A percentile compares a stretch with the other conserved stretches of the same genome.
Evolutionary conservation across 176 grass and related monocot species (phyloP).

Genomic region (Poa pratensis): DNA sequence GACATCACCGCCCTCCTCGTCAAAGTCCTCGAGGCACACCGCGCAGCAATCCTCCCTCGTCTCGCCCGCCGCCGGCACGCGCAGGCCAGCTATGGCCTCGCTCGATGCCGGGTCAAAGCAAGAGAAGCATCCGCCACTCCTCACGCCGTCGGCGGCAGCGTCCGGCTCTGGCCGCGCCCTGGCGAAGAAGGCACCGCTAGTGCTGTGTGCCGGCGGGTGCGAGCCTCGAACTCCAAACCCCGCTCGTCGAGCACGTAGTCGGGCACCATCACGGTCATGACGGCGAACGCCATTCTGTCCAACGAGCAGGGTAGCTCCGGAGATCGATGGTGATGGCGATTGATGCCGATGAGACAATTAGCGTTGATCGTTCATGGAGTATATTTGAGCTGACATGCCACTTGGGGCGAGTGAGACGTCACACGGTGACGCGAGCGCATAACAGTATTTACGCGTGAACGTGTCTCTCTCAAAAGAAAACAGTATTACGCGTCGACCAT

Average conservation of each 20-base stretch:
- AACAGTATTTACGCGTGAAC: not conserved
- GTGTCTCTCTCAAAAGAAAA: not conserved
- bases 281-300: not conserved
- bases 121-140: not conserved
- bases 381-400: not conserved
- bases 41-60: slow-evolving; percentile 19
- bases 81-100: not conserved
- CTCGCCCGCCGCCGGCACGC: slow-evolving; percentile 9
- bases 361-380: not conserved
- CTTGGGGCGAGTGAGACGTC: not conserved
- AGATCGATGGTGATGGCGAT: not conserved
- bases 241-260: not conserved
- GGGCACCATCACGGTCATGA: slow-evolving; percentile 6
- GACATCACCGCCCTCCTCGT: not conserved
- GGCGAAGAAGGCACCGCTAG: not conserved
- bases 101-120: not conserved
- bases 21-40: slow-evolving; percentile 14
- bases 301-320: not conserved
- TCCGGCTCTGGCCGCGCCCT: not conserved
- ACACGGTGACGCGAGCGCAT: not conserved
- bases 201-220: not conserved
- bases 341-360: not conserved
- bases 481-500: too few species aligned
- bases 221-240: not conserved
- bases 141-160: not conserved